Evolutionary conservation across 805 yeast species (phyloP), one percentile per base, ranked within the genome.

Genomic region (Starmera quercuum): DNA sequence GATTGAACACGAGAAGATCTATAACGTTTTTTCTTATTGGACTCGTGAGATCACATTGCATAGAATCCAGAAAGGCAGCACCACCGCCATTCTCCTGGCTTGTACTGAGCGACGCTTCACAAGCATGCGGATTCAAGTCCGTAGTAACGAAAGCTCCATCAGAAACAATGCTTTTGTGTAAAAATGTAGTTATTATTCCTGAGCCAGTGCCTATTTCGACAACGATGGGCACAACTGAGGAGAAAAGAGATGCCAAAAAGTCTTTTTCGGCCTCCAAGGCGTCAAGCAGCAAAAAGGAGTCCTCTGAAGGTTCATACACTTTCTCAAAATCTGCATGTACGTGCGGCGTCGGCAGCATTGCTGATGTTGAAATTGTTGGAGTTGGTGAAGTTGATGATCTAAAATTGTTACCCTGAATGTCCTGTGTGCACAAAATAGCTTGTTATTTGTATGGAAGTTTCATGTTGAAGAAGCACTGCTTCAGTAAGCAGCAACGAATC

Each of bases 291-390:
- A 90, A 71, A 51, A 81, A 92, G 7, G 95, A 75, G 61, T 92
- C 98, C 48, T 92, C 98, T 0, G 95, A 74, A 0, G 98, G 97
- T 51, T 92, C 98, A 54, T 92, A 92, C 4, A 90, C 95, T 45
- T 68, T 69, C n/a, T 71, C 77, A 40, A 68, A 73, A 47, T 82
- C 81, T 14, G 78, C 68, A 14, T 64, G 56, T 2, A 82, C 63
- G 7, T 57, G 54, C 1, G 97, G 97, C 0, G 97, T 88, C 5
- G 92, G 78, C 4, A 84, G 65, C 96, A 87, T 87, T 12, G 7
- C 18, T 20, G 9, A n/a, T 5, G 19, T 12, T 15, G 37, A 27
- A 13, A 37, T 22, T 6, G 29, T n/a, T 9, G 36, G 16, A 15
- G 23, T 26, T 14, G 34, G 32, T 3, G 23, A 23, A n/a, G n/a